A percentile compares a stretch with the other conserved stretches of the same genome.
Evolutionary conservation across 1,284 basidiomycete genomes (phyloP).

Genomic region (Trametes polyzona): DNA sequence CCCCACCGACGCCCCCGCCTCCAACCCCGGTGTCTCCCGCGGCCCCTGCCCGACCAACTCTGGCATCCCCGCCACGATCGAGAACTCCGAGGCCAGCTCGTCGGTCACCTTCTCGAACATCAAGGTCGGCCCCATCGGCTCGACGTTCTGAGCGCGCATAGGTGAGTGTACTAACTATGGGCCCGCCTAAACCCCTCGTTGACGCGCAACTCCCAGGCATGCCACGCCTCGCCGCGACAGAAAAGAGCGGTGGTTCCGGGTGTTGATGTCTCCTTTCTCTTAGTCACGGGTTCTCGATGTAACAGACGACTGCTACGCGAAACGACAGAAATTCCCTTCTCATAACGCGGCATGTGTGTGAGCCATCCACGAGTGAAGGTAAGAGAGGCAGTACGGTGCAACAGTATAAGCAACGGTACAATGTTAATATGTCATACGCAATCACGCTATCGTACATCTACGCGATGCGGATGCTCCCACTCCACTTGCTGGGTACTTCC

Average conservation of each 20-base stretch:
- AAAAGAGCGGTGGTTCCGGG: constrained; percentile 7
- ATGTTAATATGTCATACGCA: neutral
- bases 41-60: constrained; percentile 42
- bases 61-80: constrained; percentile 39
- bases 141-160: constrained; percentile 29
- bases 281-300: neutral
- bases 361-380: neutral
- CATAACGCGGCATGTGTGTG: neutral
- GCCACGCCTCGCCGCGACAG: neutral
- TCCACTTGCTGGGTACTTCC: constrained; percentile 28
- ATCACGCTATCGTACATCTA: neutral
- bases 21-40: constrained; percentile 41
- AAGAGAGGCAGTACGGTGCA: neutral
- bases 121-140: constrained; percentile 41
- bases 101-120: constrained; percentile 43
- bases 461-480: neutral
- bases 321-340: neutral
- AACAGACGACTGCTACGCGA: neutral
- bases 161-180: neutral
- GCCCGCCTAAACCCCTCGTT: neutral
- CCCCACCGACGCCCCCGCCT: constrained; percentile 36
- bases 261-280: neutral
- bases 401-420: neutral
- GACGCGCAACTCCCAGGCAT: neutral
- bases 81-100: constrained; percentile 26